Conservation (phyloP, 441 rosid species). For the Gossypium gossypioides region DNA sequence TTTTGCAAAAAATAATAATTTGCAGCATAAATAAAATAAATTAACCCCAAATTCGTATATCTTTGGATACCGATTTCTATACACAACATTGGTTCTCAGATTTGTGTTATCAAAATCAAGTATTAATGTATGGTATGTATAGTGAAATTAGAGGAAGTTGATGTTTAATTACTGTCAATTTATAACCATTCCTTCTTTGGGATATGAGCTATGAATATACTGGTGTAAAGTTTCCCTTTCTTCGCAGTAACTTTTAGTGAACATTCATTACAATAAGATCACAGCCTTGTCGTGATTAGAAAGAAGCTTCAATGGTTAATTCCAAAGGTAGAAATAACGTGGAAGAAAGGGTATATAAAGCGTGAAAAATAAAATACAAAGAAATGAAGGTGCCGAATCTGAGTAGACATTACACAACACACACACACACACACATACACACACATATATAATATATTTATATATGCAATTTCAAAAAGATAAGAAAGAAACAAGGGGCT, state of each 20-base stretch:
- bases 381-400: not conserved
- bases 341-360: slow-evolving; percentile 2
- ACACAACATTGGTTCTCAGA: not conserved
- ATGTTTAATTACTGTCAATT: not conserved
- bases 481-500: not conserved
- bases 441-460: not conserved
- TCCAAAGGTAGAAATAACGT: not conserved
- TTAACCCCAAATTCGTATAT: too few relatives aligned
- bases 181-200: not conserved
- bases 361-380: not conserved
- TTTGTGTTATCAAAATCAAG: not conserved
- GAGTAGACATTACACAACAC: not conserved
- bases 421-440: too few relatives aligned
- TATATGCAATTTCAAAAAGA: not conserved
- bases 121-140: not conserved
- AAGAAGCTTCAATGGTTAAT: not conserved
- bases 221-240: not conserved
- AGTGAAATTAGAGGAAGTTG: not conserved
- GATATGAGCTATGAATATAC: not conserved
- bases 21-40: too few relatives aligned
- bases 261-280: not conserved
- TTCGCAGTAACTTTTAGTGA: not conserved
- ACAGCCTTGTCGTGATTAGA: not conserved
- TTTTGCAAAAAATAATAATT: too few relatives aligned
- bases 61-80: too few relatives aligned